Evolutionary conservation across 495 filamentous ascomycete genomes (phyloP).

Genomic region (Baudoinia panamericana): DNA sequence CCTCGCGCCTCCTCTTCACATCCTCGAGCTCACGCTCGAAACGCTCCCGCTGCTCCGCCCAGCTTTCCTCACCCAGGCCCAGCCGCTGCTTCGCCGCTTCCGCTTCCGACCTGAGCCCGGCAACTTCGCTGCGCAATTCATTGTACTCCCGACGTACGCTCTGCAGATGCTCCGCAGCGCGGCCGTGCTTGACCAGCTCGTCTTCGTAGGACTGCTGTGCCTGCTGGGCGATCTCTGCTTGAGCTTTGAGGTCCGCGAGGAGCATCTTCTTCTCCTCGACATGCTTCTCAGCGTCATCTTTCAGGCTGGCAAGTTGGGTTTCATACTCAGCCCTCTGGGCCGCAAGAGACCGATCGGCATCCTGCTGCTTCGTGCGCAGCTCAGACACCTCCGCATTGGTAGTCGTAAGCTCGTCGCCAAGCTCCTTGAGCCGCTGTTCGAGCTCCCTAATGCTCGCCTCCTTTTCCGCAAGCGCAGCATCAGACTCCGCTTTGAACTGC

Average conservation of each 20-base stretch:
- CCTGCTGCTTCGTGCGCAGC: slow-evolving; percentile 62
- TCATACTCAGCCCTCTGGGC: slow-evolving; percentile 68
- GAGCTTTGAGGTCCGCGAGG: slow-evolving; percentile 79
- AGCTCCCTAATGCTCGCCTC: slow-evolving; percentile 64
- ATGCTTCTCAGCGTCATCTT: slow-evolving; percentile 73
- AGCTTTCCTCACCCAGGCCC: slow-evolving; percentile 70
- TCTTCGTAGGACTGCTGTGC: slow-evolving; percentile 91
- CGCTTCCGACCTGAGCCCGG: slow-evolving; percentile 56
- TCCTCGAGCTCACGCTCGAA: slow-evolving; percentile 77
- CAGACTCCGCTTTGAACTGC: slow-evolving; percentile 74
- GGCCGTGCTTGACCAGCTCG: slow-evolving; percentile 86
- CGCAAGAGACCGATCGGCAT: slow-evolving; percentile 55
- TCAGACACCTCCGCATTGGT: slow-evolving; percentile 67
- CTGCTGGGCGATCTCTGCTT: slow-evolving; percentile 82
- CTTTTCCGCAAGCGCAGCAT: slow-evolving; percentile 57
- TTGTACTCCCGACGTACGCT: slow-evolving; percentile 66
- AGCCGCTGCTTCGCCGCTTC: slow-evolving; percentile 69
- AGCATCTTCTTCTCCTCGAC: slow-evolving; percentile 62
- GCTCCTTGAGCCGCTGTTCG: slow-evolving; percentile 66
- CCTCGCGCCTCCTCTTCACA: slow-evolving; percentile 60
- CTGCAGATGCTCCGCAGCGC: slow-evolving; percentile 74
- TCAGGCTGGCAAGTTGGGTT: slow-evolving; percentile 64
- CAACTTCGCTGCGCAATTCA: slow-evolving; percentile 61
- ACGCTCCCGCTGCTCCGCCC: slow-evolving; percentile 63
- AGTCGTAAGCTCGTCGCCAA: slow-evolving; percentile 62